These are phyloP conservation scores for Aspergillus sp. DNA, from an alignment of 2,329 filamentous ascomycete genomes.

Conservation along the genomic window DNA sequence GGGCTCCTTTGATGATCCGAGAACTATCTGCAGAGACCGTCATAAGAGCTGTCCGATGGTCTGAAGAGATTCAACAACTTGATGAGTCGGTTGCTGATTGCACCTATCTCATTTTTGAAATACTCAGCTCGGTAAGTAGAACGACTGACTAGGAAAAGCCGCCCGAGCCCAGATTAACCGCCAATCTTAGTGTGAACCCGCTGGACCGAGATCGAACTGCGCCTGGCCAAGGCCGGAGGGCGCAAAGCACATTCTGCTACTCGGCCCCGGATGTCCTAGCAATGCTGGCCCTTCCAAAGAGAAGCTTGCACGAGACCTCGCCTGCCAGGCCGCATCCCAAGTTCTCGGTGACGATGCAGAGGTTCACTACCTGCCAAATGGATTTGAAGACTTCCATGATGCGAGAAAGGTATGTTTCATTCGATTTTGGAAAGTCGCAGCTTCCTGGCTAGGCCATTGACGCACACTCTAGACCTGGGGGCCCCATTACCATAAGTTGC, in stretches of 20 bases:
- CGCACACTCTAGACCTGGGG: constrained; percentile 7
- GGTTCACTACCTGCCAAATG: constrained; percentile 1
- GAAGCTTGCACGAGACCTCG: constrained; percentile 3
- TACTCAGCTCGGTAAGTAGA: constrained; percentile 6
- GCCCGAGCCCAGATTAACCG: neutral
- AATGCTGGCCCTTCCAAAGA: constrained; percentile 5
- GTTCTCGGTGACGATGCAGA: constrained; percentile 2
- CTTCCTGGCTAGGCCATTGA: neutral
- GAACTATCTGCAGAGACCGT: constrained; percentile 5
- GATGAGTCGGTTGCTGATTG: constrained; percentile 8
- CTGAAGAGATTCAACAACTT: constrained; percentile 1
- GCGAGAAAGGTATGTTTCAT: constrained; percentile 3
- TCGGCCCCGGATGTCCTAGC: constrained; percentile 9
- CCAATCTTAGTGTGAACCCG: constrained; percentile 1
- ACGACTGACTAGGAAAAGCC: neutral
- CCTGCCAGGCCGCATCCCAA: neutral
- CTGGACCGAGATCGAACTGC: neutral
- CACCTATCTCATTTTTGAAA: constrained; percentile 14
- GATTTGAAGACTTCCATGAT: constrained; percentile 8
- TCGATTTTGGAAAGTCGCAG: neutral
- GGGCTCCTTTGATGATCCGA: constrained; percentile 3
- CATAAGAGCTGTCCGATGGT: constrained; percentile 3
- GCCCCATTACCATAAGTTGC: constrained; percentile 3
- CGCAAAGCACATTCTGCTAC: constrained; percentile 8
- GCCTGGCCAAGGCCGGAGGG: constrained; percentile 10